A percentile compares a stretch with the other conserved stretches of the same genome.
Evolutionary conservation across 2,329 filamentous ascomycete genomes (phyloP).

Genomic region (Fusarium sororula): DNA sequence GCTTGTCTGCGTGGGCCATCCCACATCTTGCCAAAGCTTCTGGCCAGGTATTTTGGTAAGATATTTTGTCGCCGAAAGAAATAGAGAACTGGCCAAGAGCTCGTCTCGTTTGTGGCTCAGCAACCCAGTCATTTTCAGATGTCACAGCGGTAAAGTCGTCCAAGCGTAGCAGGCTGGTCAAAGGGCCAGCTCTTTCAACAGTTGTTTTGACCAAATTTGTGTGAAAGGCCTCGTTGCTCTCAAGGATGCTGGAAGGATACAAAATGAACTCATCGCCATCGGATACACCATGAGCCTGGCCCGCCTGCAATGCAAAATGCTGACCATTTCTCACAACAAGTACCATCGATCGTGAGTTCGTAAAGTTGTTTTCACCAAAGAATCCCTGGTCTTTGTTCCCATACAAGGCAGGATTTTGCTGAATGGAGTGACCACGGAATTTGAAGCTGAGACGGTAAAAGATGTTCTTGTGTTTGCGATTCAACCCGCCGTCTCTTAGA

Average conservation of each 20-base stretch:
- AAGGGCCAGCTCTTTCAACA: background rate
- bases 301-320: background rate
- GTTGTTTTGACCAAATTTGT: background rate
- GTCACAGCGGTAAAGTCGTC: background rate
- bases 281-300: constrained; percentile 7
- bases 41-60: background rate
- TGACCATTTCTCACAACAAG: background rate
- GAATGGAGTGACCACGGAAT: background rate
- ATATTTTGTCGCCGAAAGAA: background rate
- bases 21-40: background rate
- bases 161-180: background rate
- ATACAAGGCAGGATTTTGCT: constrained; percentile 3
- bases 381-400: constrained; percentile 26
- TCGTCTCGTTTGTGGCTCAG: background rate
- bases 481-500: background rate
- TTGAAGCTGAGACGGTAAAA: background rate
- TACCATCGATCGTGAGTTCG: background rate
- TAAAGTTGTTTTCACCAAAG: background rate
- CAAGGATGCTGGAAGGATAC: background rate
- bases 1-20: background rate
- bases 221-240: background rate
- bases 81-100: background rate
- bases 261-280: constrained; percentile 13
- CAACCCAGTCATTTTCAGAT: background rate
- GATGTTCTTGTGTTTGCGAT: background rate